Conservation (phyloP, 2,329 filamentous ascomycete species). For the Pezicula carpinea region DNA sequence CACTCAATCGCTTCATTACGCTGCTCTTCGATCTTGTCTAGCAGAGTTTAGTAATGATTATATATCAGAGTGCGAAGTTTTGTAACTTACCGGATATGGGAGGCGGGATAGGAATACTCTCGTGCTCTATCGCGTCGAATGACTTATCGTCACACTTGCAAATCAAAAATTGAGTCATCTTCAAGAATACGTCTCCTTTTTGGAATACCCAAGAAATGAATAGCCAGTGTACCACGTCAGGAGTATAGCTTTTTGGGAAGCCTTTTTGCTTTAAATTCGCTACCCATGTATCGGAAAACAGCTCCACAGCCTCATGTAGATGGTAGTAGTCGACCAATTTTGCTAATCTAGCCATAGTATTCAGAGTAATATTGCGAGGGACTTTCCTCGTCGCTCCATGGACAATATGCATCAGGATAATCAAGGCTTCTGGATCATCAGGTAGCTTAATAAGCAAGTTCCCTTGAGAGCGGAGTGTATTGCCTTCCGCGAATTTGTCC, state of each 20-base stretch:
- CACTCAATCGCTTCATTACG: too few relatives aligned
- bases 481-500: slow-evolving; percentile 6
- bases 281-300: slow-evolving; percentile 39
- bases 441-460: slow-evolving; percentile 12
- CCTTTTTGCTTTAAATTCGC: slow-evolving; percentile 15
- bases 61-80: background rate
- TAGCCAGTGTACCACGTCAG: slow-evolving; percentile 13
- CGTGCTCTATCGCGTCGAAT: slow-evolving; percentile 10
- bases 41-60: too few relatives aligned
- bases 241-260: slow-evolving; percentile 13
- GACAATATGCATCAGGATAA: slow-evolving; percentile 39
- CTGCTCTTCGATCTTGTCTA: too few relatives aligned
- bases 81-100: slow-evolving; percentile 9
- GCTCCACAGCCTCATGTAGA: slow-evolving; percentile 37
- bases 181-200: slow-evolving; percentile 12
- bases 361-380: slow-evolving; percentile 32
- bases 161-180: slow-evolving; percentile 16
- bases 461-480: slow-evolving; percentile 7
- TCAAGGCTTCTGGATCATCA: slow-evolving; percentile 34
- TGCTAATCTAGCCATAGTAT: slow-evolving; percentile 39
- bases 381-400: slow-evolving; percentile 38
- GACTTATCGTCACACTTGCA: slow-evolving; percentile 13
- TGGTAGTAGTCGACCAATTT: slow-evolving; percentile 38
- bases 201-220: slow-evolving; percentile 21
- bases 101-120: slow-evolving; percentile 6